Conservation (phyloP, 2,329 filamentous ascomycete species). For the Pseudodiploospora longispora region DNA sequence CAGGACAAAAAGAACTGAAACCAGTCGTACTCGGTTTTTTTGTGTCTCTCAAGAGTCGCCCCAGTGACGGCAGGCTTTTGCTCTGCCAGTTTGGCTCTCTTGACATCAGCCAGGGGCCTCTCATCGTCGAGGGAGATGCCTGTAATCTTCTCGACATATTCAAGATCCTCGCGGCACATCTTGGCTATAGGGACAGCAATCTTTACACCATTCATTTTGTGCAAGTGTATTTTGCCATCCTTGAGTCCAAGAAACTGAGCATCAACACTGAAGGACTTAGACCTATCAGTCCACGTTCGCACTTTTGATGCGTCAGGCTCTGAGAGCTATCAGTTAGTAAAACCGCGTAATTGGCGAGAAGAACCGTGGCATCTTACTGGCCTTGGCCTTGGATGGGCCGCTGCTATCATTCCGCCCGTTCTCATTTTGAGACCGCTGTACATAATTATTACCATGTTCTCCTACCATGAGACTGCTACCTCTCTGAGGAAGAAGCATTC, state of each 20-base stretch:
- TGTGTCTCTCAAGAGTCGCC: slow-evolving; percentile 55
- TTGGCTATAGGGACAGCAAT: slow-evolving; percentile 93
- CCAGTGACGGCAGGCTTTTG: slow-evolving; percentile 37
- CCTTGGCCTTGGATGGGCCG: slow-evolving; percentile 51
- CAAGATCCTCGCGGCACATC: slow-evolving; percentile 91
- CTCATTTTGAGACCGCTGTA: slow-evolving; percentile 64
- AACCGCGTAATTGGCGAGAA: no score
- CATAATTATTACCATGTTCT: slow-evolving; percentile 58
- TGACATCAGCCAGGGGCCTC: slow-evolving; percentile 83
- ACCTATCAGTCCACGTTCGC: slow-evolving; percentile 89
- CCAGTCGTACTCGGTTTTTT: slow-evolving; percentile 80
- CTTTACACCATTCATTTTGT: slow-evolving; percentile 97
- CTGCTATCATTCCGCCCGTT: slow-evolving; percentile 51
- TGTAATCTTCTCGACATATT: slow-evolving; percentile 86
- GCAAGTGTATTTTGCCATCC: slow-evolving; percentile 93
- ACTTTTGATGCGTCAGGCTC: slow-evolving; percentile 79
- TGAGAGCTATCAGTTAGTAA: slow-evolving; percentile 22
- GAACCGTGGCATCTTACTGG: slow-evolving; percentile 49
- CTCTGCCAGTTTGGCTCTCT: slow-evolving; percentile 37
- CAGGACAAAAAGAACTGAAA: slow-evolving; percentile 96
- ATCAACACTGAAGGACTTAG: slow-evolving; percentile 93
- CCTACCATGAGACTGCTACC: slow-evolving; percentile 67
- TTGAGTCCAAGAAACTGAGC: slow-evolving; percentile 91
- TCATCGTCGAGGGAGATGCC: slow-evolving; percentile 88
- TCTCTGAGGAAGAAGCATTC: slow-evolving; percentile 67